phyloP scores from a whole-genome alignment of 179 eudicot genomes.

The Carnegiea gigantea region DNA sequence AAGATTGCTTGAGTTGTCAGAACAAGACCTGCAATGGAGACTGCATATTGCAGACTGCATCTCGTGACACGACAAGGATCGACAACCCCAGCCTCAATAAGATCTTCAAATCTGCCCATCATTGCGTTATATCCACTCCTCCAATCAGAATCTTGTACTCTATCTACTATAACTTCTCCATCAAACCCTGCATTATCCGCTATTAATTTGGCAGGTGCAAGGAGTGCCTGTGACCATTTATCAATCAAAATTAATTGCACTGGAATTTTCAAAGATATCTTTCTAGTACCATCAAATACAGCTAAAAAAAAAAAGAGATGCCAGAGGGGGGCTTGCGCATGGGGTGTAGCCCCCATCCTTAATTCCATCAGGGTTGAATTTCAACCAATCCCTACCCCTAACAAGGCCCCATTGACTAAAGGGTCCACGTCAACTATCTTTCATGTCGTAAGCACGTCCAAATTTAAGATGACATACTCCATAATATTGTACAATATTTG shows the following conservation, averaged over 20 bases:
- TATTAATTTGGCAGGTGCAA: slow-evolving; percentile 77
- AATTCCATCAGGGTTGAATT: background rate
- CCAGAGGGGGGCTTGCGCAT: background rate
- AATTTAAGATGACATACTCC: no score
- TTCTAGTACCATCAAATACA: background rate
- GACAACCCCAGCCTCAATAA: slow-evolving; percentile 62
- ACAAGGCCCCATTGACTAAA: no score
- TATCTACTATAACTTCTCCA: slow-evolving; percentile 74
- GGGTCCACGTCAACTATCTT: no score
- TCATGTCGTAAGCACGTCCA: no score
- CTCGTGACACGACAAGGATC: slow-evolving; percentile 85
- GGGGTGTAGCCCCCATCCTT: background rate
- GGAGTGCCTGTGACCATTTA: slow-evolving; percentile 69
- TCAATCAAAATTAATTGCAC: background rate
- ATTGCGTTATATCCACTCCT: slow-evolving; percentile 81
- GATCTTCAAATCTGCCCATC: slow-evolving; percentile 77
- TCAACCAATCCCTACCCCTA: no score
- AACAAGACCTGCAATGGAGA: slow-evolving; percentile 76
- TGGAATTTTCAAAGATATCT: background rate
- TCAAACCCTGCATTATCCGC: slow-evolving; percentile 90
- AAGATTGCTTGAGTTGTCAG: slow-evolving; percentile 85
- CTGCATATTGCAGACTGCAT: slow-evolving; percentile 82
- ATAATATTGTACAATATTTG: no score
- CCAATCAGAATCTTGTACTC: slow-evolving; percentile 55
- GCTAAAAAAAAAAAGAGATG: background rate